Evolutionary conservation across 2,329 filamentous ascomycete genomes (phyloP).

Genomic region (Stagonosporopsis chrysanthemi): DNA sequence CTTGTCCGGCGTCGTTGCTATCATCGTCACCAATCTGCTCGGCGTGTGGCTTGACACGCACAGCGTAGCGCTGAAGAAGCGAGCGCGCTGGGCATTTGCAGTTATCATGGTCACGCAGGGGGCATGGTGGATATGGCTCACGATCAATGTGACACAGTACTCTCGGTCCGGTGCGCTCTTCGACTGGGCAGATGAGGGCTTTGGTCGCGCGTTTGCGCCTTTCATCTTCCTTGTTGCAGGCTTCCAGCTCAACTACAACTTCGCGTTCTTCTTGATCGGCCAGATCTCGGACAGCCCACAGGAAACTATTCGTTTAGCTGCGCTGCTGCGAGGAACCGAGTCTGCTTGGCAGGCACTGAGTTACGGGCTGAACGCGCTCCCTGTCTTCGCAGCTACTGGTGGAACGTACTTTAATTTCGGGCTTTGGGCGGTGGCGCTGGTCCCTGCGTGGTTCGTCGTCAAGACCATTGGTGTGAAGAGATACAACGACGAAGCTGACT

Average conservation of each 20-base stretch:
- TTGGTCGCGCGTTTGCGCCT: slow-evolving; percentile 69
- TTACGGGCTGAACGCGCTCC: slow-evolving; percentile 69
- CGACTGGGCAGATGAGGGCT: slow-evolving; percentile 69
- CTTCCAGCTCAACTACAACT: slow-evolving; percentile 76
- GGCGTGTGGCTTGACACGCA: slow-evolving; percentile 70
- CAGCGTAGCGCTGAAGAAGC: slow-evolving; percentile 59
- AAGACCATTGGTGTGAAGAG: slow-evolving; percentile 57
- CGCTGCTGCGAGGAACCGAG: slow-evolving; percentile 71
- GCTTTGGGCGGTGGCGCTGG: slow-evolving; percentile 67
- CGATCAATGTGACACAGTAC: slow-evolving; percentile 67
- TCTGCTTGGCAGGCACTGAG: slow-evolving; percentile 76
- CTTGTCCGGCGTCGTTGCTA: slow-evolving; percentile 53
- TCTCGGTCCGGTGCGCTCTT: slow-evolving; percentile 62
- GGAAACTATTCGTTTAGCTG: slow-evolving; percentile 71
- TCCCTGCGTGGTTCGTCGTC: slow-evolving; percentile 71
- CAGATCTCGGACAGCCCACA: slow-evolving; percentile 66
- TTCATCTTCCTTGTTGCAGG: slow-evolving; percentile 70
- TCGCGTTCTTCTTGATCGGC: slow-evolving; percentile 72
- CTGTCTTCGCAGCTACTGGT: slow-evolving; percentile 67
- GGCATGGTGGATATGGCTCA: slow-evolving; percentile 74
- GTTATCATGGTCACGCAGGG: slow-evolving; percentile 65
- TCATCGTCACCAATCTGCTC: slow-evolving; percentile 63
- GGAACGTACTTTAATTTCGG: slow-evolving; percentile 73
- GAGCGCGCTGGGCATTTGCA: slow-evolving; percentile 63
- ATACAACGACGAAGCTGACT: slow-evolving; percentile 30